phyloP scores from a whole-genome alignment of 202 grass and related monocot species.

The Dendrocalamus latiflorus region DNA sequence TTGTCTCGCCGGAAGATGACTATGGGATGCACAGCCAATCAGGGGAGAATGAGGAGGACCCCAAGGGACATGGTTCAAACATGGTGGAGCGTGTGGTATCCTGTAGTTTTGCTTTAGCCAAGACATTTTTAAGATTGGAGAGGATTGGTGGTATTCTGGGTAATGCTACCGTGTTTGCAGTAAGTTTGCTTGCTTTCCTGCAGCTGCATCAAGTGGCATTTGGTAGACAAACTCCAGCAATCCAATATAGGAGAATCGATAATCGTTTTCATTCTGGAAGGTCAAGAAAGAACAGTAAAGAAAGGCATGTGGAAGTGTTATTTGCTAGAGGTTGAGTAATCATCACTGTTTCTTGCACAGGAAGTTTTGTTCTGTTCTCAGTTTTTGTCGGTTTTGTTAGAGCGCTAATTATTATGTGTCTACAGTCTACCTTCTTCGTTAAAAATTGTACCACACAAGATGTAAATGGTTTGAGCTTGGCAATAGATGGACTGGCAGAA shows the following conservation, averaged over 20 bases:
- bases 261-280: slow-evolving; percentile 17
- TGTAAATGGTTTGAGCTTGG: slow-evolving; percentile 21
- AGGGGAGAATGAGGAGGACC: not conserved
- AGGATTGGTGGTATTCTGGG: slow-evolving; percentile 35
- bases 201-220: slow-evolving; percentile 53
- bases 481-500: not conserved
- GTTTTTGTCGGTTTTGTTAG: not conserved
- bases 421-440: not conserved
- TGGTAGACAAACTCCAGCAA: not conserved
- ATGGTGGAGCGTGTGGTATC: slow-evolving; percentile 42
- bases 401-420: not conserved
- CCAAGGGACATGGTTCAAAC: slow-evolving; percentile 13
- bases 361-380: not conserved
- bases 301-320: slow-evolving; percentile 43
- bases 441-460: not conserved
- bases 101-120: slow-evolving; percentile 39
- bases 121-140: slow-evolving; percentile 26
- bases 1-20: slow-evolving; percentile 27
- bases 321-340: slow-evolving; percentile 41
- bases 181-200: slow-evolving; percentile 55
- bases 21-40: slow-evolving; percentile 1
- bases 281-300: slow-evolving; percentile 13
- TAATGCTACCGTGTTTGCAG: slow-evolving; percentile 51
- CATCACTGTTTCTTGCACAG: slow-evolving; percentile 12
- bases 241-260: not conserved